Evolutionary conservation across 768 basidiomycete species (phyloP), one percentile per base, ranked within the genome.

Genomic region (Boletus reticulatus): DNA sequence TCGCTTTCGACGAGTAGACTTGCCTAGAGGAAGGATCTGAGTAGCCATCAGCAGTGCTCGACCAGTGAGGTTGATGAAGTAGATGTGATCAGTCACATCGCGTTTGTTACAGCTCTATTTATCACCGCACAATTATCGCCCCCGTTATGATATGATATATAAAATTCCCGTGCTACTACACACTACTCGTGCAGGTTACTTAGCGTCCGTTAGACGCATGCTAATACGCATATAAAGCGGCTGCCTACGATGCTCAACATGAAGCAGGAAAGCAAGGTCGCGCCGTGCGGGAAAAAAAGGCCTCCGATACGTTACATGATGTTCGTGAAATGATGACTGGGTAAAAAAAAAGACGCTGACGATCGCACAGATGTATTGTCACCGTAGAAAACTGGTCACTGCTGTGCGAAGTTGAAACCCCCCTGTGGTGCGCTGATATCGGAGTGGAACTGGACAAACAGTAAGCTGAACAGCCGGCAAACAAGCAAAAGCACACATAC

Each of bases 11-110:
- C 19, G 19, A 43, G 43, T 31, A 27, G 43, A 58, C 73, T 56
- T 67, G 89, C 92, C 92, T 55, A 97, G 81, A n/a, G 94, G 94
- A 42, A 97, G 84, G 66, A 96, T 93, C 70, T 95, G 93, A 52
- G 92, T 93, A 22, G 93, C 88, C 94, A 96, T 96, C 37, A 24
- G 36, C n/a, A 36, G 17, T 29, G n/a, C n/a, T 56, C 17, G 19
- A 42, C n/a, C 13, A 42, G 52, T 56, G 29, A 17, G 38, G 6
- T 39, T 8, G 36, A 37, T 13, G 63, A 48, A 14, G 61, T 38
- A 48, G 27, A 39, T 51, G 37, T 39, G 31, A 38, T 56, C 39
- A 38, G 24, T 48, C 31, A 43, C 34, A 34, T 39, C 38, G 14
- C 38, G 14, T 19, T 52, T 42, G 50, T 56, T 56, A 66, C 58